Evolutionary conservation across 148 eudicot species (phyloP).

Genomic region (Vaccinium darrowii): DNA sequence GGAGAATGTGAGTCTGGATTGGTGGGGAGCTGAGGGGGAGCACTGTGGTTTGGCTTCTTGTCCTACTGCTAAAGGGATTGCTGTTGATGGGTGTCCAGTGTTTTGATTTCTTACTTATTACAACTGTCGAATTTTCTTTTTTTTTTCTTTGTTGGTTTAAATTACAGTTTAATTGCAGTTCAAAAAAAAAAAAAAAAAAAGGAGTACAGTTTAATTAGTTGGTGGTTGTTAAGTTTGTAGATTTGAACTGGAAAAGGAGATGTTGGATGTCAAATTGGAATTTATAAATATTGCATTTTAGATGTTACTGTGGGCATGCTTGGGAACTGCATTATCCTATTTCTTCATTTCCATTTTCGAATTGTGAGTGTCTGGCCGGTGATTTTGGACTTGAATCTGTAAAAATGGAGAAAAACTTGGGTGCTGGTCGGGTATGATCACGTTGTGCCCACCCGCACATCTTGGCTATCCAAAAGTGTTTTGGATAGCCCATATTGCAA

Average conservation of each 20-base stretch:
- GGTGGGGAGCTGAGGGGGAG: conserved; percentile 55
- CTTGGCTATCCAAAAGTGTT: no score
- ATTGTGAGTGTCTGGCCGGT: neutral
- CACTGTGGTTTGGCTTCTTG: conserved; percentile 47
- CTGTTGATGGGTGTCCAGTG: conserved; percentile 48
- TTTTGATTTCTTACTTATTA: conserved; percentile 6
- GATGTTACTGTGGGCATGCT: neutral
- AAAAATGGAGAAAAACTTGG: neutral
- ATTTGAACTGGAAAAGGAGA: neutral
- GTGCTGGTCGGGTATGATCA: no score
- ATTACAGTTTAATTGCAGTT: no score
- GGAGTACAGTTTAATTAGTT: neutral
- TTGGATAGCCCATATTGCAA: no score
- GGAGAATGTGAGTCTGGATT: conserved; percentile 18
- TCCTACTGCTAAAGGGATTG: conserved; percentile 50
- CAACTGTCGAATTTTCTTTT: neutral
- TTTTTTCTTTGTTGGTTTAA: neutral
- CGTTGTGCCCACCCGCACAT: no score
- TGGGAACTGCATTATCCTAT: neutral
- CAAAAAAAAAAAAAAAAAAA: no score
- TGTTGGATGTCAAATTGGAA: neutral
- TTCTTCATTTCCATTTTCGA: neutral
- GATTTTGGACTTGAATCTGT: neutral
- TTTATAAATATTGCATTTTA: no score
- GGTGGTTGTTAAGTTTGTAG: neutral